Conservation (phyloP, 305 asterid genomes). For the Vinca major region DNA sequence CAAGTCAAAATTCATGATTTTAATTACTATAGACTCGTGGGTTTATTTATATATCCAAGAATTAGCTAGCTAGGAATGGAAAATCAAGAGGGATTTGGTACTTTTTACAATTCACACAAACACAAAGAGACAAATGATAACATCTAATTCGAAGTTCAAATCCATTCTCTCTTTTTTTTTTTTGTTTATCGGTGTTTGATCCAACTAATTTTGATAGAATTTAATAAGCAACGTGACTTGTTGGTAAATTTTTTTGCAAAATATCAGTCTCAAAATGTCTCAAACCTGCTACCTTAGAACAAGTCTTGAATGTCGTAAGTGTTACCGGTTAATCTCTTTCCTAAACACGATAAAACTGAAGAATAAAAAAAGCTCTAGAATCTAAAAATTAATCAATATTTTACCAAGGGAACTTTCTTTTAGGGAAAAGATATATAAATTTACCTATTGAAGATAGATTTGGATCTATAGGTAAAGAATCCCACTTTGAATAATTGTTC, state of each 20-base stretch:
- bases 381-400: neutral
- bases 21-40: slow-evolving; percentile 16
- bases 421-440: neutral
- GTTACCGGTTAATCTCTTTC: too few relatives aligned
- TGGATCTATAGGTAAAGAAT: slow-evolving; percentile 13
- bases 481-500: slow-evolving; percentile 9
- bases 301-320: too few relatives aligned
- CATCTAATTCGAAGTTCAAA: too few relatives aligned
- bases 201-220: too few relatives aligned
- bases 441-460: slow-evolving; percentile 1
- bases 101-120: slow-evolving; percentile 12
- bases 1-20: slow-evolving; percentile 17
- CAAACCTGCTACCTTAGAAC: too few relatives aligned
- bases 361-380: too few relatives aligned
- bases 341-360: too few relatives aligned
- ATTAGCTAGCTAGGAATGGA: slow-evolving; percentile 36
- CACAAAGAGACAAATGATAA: slow-evolving; percentile 7
- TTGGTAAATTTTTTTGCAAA: too few relatives aligned
- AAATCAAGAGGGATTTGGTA: slow-evolving; percentile 14
- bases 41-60: slow-evolving; percentile 17
- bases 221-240: too few relatives aligned
- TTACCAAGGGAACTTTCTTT: neutral
- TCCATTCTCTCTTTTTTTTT: too few relatives aligned
- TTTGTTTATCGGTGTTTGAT: too few relatives aligned
- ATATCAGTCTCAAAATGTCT: too few relatives aligned